Evolutionary conservation across 139 green algal genomes (phyloP), one percentile per base, ranked within the genome.

Genomic region (Closterium sp.): DNA sequence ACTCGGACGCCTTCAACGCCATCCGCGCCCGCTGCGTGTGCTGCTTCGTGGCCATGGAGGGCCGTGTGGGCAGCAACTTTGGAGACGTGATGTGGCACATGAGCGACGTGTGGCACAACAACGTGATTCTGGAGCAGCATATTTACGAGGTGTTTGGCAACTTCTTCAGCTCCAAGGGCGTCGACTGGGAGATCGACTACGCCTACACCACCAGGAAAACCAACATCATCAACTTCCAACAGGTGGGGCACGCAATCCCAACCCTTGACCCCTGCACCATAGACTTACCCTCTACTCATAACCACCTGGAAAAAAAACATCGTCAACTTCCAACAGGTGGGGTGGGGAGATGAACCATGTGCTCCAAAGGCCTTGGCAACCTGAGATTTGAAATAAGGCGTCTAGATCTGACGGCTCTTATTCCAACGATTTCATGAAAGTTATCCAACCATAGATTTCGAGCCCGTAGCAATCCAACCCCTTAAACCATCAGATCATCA

Each of bases 71-170:
- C 36, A 55, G 36, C 36, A 55, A 55, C 36, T 28, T 69, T 25
- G 43, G 33, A 8, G 87, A 90, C 30, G 66, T 85, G 87, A 34
- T 43, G 30, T 90, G 87, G 87, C 66, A 43, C 64, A 90, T 90
- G 87, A 30, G 30, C 32, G 87, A 90, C 64, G 33, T 23, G 28
- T 34, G 30, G 87, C 87, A 90, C 64, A 90, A 33, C 55, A 90
- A 90, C 30, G 19, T 83, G 32, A 6, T 90, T 9, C 87, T 90
- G 55, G 87, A 90, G 64, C 30, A 34, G 64, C 87, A 90, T 1
- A 34, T 35, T 8, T 90, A 90, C 87, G 32, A 86, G n/a, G 87
- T 90, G 6, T 90, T 90, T 84, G 84, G n/a, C 84, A 32, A 32
- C 81, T 66, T 66, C 38, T 66, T 66, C 38, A 66, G 38, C 38